phyloP scores from a whole-genome alignment of 2,329 filamentous ascomycete species.

The Pyrenophora teres region DNA sequence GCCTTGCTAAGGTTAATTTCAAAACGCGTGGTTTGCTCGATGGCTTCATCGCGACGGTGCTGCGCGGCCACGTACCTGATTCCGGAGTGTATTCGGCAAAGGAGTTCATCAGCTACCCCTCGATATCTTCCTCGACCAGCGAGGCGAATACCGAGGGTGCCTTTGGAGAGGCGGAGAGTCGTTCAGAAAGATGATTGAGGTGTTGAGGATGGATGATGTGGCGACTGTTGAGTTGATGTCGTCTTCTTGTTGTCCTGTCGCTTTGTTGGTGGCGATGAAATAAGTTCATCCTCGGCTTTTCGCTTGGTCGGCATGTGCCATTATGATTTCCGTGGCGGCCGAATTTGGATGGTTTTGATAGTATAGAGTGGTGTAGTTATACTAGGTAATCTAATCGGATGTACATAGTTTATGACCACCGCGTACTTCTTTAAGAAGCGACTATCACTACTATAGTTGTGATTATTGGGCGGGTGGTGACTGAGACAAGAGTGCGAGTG shows the following conservation, averaged over 20 bases:
- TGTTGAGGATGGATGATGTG: neutral
- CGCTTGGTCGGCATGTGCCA: neutral
- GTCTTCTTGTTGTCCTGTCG: neutral
- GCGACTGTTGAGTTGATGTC: neutral
- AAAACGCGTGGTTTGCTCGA: constrained; percentile 14
- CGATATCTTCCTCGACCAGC: neutral
- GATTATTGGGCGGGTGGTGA: too few species aligned
- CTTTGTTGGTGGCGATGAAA: neutral
- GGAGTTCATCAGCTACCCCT: neutral
- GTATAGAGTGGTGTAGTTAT: neutral
- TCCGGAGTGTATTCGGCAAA: constrained; percentile 8
- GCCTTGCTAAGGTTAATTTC: neutral
- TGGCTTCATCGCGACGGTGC: neutral
- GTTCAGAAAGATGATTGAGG: neutral
- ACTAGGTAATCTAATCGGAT: too few species aligned
- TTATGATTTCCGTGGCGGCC: neutral
- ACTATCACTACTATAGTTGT: too few species aligned
- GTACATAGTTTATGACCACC: too few species aligned
- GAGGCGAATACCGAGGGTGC: neutral
- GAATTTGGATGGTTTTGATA: neutral
- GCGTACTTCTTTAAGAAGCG: too few species aligned
- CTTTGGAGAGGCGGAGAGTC: neutral
- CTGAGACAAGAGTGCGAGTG: too few species aligned
- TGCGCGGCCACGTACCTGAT: constrained; percentile 5
- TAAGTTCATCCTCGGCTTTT: neutral